These are phyloP conservation scores for Phaeophleospora eucalypticola DNA, from an alignment of 2,329 filamentous ascomycete species.

Conservation along the genomic window DNA sequence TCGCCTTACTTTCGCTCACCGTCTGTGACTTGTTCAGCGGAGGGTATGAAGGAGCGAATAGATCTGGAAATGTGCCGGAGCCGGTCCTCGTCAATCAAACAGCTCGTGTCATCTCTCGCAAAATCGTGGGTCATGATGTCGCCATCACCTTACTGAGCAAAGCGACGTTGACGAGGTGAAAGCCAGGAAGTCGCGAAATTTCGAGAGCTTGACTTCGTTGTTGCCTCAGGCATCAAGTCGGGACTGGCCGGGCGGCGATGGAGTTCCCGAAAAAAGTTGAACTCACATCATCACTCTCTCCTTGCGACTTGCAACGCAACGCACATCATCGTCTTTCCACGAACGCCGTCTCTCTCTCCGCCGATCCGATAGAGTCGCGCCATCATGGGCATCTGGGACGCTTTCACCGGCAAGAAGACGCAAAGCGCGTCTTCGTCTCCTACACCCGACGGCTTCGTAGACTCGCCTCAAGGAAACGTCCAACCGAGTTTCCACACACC, in stretches of 20 bases:
- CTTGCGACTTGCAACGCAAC: slow-evolving; percentile 2
- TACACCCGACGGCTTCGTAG: slow-evolving; percentile 39
- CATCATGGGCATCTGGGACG: slow-evolving; percentile 57
- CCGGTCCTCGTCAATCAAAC: slow-evolving; percentile 11
- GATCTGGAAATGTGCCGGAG: slow-evolving; percentile 17
- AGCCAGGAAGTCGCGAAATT: not conserved
- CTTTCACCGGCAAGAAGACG: slow-evolving; percentile 56
- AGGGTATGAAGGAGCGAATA: slow-evolving; percentile 15
- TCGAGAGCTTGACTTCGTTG: not conserved
- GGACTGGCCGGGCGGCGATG: not conserved
- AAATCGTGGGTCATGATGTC: not conserved
- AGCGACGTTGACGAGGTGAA: too few relatives aligned
- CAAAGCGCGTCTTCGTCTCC: slow-evolving; percentile 41
- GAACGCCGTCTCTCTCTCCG: slow-evolving; percentile 8
- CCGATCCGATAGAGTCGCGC: slow-evolving; percentile 1
- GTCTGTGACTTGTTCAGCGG: slow-evolving; percentile 5
- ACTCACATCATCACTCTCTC: not conserved
- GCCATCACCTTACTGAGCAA: too few relatives aligned
- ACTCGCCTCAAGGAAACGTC: slow-evolving; percentile 41
- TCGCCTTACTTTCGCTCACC: slow-evolving; percentile 21
- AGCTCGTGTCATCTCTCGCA: not conserved
- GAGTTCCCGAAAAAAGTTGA: not conserved
- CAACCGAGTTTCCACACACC: slow-evolving; percentile 53
- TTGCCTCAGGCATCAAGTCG: not conserved
- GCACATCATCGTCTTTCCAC: slow-evolving; percentile 3